Conservation (phyloP, 2,329 filamentous ascomycete genomes). For the Colletotrichum kahawae region DNA sequence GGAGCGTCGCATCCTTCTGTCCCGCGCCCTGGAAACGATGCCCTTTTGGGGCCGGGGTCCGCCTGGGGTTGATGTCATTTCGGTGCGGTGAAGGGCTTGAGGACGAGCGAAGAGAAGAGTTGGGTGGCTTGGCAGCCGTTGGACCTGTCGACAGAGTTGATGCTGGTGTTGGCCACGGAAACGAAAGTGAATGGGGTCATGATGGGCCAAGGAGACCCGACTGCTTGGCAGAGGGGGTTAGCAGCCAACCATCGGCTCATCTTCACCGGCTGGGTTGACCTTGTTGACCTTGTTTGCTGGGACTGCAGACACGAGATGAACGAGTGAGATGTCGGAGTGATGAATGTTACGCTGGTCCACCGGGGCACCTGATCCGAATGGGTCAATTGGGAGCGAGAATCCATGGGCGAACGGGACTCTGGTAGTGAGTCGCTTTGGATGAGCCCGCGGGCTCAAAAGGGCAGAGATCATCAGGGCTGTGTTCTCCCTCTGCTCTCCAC, state of each 20-base stretch:
- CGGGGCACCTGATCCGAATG: neutral
- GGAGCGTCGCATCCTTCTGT: slow-evolving; percentile 15
- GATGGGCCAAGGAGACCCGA: neutral
- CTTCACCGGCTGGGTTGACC: neutral
- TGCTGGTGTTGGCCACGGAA: neutral
- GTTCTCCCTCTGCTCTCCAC: neutral
- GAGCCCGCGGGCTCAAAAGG: neutral
- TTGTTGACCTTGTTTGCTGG: neutral
- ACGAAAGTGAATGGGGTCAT: neutral
- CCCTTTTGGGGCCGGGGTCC: neutral
- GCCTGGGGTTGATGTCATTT: slow-evolving; percentile 9
- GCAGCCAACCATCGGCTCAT: neutral
- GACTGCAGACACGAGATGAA: slow-evolving; percentile 13
- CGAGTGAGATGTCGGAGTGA: neutral
- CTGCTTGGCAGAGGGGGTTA: slow-evolving; percentile 1
- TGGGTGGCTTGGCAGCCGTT: neutral
- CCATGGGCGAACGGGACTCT: neutral
- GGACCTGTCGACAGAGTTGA: too few relatives aligned
- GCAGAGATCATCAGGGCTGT: neutral
- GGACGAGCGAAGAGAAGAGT: neutral
- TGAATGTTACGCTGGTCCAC: slow-evolving; percentile 7
- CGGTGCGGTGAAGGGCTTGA: neutral
- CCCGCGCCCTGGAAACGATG: slow-evolving; percentile 2
- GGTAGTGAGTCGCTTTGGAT: neutral
- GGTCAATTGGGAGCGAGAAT: slow-evolving; percentile 7